Conservation (phyloP, 2,329 filamentous ascomycete genomes). For the Teratosphaeria gauchensis region DNA sequence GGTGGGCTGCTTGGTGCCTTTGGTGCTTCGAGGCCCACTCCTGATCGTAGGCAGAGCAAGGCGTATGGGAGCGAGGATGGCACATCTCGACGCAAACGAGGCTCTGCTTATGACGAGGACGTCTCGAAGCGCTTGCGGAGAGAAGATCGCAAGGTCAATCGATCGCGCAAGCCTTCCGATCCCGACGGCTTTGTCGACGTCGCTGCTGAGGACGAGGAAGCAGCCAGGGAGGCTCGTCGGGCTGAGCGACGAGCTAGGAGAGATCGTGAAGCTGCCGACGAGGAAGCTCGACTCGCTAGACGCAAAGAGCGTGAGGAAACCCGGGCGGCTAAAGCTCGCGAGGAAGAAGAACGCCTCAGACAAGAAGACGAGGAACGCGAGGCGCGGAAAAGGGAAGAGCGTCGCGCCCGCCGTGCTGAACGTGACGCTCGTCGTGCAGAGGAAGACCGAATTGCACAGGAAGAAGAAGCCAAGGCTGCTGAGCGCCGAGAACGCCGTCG, state of each 20-base stretch:
- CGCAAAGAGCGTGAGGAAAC: conserved; percentile 17
- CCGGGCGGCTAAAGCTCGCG: conserved; percentile 17
- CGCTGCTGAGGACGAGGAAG: conserved; percentile 17
- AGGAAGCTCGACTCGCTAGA: conserved; percentile 19
- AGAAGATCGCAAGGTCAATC: conserved; percentile 26
- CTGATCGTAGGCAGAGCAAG: conserved; percentile 22
- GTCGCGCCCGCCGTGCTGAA: conserved; percentile 18
- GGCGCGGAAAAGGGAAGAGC: conserved; percentile 17
- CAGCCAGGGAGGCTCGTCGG: conserved; percentile 22
- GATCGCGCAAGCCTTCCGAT: conserved; percentile 22
- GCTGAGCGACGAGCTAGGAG: conserved; percentile 26
- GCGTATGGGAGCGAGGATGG: conserved; percentile 27
- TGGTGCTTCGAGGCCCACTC: conserved; percentile 15
- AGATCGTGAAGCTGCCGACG: conserved; percentile 31
- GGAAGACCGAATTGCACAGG: conserved; percentile 20
- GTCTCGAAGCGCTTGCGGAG: conserved; percentile 26
- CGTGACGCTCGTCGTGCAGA: conserved; percentile 21
- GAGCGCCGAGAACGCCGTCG: conserved; percentile 23
- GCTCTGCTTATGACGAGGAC: conserved; percentile 24
- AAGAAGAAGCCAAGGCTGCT: conserved; percentile 19
- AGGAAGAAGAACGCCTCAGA: conserved; percentile 21
- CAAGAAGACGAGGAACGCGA: conserved; percentile 21
- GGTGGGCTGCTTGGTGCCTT: conserved; percentile 43
- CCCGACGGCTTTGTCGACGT: conserved; percentile 18
- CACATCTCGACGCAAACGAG: conserved; percentile 22